Base-by-base conservation (phyloP, 306 rosid species). In the Lotus japonicus region DNA sequence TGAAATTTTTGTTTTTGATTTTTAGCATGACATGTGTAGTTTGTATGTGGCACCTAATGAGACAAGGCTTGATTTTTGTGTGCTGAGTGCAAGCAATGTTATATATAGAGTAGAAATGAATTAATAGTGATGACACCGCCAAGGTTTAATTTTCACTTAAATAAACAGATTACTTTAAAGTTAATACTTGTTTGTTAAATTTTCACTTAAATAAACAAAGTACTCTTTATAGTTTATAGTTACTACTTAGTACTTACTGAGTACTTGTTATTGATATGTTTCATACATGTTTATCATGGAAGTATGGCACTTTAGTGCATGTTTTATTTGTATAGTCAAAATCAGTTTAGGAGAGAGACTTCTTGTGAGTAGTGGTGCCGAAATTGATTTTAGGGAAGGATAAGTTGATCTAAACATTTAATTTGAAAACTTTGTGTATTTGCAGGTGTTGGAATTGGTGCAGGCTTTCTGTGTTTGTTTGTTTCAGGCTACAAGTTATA, bases 401-500 rank as follows among this genome's bases (percentile, higher is more conserved):
- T 3, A 26, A 26, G 33, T 26, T 26, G 33, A 26, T 26, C 33
- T 5, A 26, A 26, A 26, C 54, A 33, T 12, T 33, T 8, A 53
- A 28, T 33, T 39, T 45, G 38, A 48, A 13, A 42, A 17, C 28
- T 33, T 49, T 7, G 4, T 41, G 11, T 28, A 6, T 62, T 18
- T 74, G 54, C 76, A 87, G 90, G 90, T 15, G 59, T 76, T 55
- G 86, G 84, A 16, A 53, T 58, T 58, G 83, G 88, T 4, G 53
- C 58, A 7, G 82, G 52, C 46, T 63, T 83, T 19, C 23, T 83
- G n/a, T 64, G 65, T 18, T 69, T 77, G 65, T 64, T 81, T 58
- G 76, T 83, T 43, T 43, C 42, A 16, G 72, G 78, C 18, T 83
- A 73, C 79, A 66, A 21, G 36, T 19, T 65, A 49, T 70, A 70